Conservation (phyloP, 2,329 filamentous ascomycete genomes). For the Fusarium staphyleae region DNA sequence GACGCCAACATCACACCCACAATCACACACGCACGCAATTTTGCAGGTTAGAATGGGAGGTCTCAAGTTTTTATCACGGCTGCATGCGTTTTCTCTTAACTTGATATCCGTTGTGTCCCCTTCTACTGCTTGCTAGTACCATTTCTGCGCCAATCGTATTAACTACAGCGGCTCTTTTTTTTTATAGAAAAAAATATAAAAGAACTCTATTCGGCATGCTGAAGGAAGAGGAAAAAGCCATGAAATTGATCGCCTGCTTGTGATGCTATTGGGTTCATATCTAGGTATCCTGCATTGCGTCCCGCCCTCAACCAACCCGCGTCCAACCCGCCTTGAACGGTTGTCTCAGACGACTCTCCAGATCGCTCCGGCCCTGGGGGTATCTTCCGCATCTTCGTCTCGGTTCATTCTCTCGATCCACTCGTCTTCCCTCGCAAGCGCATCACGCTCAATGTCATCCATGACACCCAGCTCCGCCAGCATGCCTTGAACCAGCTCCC, state of each 20-base stretch:
- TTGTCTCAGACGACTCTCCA: slow-evolving; percentile 51
- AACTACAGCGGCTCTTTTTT: slow-evolving; percentile 8
- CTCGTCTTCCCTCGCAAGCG: slow-evolving; percentile 60
- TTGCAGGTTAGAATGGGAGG: slow-evolving; percentile 31
- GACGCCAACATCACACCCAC: slow-evolving; percentile 4
- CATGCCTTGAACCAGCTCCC: slow-evolving; percentile 63
- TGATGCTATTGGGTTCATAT: slow-evolving; percentile 13
- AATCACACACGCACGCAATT: neutral
- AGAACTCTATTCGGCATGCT: slow-evolving; percentile 20
- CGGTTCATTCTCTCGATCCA: slow-evolving; percentile 66
- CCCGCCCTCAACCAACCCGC: neutral
- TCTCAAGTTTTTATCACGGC: slow-evolving; percentile 8
- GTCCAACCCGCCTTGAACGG: neutral
- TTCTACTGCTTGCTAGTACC: neutral
- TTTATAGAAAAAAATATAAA: neutral
- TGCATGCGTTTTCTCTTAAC: slow-evolving; percentile 6
- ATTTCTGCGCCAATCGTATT: neutral
- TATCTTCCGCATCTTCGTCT: slow-evolving; percentile 48
- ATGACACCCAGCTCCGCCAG: slow-evolving; percentile 68
- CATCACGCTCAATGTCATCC: slow-evolving; percentile 66
- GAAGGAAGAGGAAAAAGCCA: neutral
- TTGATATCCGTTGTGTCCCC: slow-evolving; percentile 20
- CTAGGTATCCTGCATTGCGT: slow-evolving; percentile 1
- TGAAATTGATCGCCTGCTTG: slow-evolving; percentile 19
- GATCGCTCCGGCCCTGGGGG: slow-evolving; percentile 54